These are phyloP conservation scores for Diphasiastrum complanatum DNA, from an alignment of 83 land plant genomes.

Conservation along the genomic window DNA sequence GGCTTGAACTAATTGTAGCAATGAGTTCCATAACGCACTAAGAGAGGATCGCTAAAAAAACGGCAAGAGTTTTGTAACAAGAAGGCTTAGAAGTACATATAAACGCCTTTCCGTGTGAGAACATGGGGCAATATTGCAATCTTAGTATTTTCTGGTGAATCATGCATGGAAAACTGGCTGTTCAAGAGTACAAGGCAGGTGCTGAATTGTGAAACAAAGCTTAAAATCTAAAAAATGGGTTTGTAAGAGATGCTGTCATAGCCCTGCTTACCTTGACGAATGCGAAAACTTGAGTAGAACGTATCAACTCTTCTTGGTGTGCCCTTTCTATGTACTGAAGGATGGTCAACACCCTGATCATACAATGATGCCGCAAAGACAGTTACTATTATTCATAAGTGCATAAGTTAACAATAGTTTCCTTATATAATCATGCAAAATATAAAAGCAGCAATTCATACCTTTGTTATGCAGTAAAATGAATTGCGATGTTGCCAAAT, in stretches of 20 bases:
- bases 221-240: neutral
- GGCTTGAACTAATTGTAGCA: no score
- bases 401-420: neutral
- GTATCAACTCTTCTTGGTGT: conserved; percentile 68
- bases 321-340: conserved; percentile 46
- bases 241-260: neutral
- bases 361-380: neutral
- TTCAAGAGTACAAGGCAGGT: neutral
- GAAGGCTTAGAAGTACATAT: no score
- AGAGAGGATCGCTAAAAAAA: no score
- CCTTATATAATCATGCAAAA: neutral
- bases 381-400: neutral
- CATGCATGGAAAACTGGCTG: no score
- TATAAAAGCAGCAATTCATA: conserved; percentile 11
- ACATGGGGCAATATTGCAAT: no score
- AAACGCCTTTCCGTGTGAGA: no score
- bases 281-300: conserved; percentile 80
- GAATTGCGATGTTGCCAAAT: conserved; percentile 76
- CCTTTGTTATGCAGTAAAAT: conserved; percentile 85
- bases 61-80: no score
- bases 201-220: no score
- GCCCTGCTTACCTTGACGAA: conserved; percentile 66
- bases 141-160: no score
- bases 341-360: conserved; percentile 54
- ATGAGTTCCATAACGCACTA: no score